Percentiles rank a stretch among this genome's conserved stretches.
These are phyloP conservation scores for Salix arbutifolia DNA, from an alignment of 345 rosid genomes.

Conservation along the genomic window DNA sequence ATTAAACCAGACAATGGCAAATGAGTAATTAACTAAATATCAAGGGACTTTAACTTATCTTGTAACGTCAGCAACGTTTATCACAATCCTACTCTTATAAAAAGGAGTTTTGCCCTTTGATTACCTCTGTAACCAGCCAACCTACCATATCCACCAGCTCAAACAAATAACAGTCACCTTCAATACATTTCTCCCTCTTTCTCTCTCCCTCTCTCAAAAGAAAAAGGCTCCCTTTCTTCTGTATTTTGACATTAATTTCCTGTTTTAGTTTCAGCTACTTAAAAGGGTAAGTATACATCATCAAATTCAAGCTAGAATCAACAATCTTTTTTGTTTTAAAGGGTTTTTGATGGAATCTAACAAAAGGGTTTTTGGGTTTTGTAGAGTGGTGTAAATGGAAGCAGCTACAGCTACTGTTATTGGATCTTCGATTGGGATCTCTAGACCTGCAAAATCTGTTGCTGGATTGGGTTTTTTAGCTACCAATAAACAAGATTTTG, in stretches of 20 bases:
- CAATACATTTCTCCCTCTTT: not conserved
- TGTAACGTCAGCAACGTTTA: not conserved
- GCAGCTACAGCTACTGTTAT: conserved; percentile 2
- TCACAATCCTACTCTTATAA: not conserved
- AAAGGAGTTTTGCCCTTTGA: not conserved
- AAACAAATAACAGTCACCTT: not conserved
- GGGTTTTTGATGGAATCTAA: not conserved
- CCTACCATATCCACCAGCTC: not conserved
- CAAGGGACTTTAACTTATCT: not conserved
- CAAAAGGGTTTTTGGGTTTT: not conserved
- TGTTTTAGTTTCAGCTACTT: not conserved
- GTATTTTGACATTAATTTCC: not conserved
- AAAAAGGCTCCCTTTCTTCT: not conserved
- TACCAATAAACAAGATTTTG: conserved; percentile 29
- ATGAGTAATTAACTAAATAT: not conserved
- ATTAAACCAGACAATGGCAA: not conserved
- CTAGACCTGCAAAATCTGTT: conserved; percentile 24
- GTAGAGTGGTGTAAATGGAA: not conserved
- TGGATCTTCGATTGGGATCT: conserved; percentile 6
- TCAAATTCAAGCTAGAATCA: not conserved
- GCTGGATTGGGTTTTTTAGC: conserved; percentile 38
- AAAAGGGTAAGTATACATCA: not conserved
- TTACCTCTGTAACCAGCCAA: not conserved
- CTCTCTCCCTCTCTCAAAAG: not conserved
- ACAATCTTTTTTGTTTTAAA: not conserved